Base-by-base conservation (phyloP, 2,329 filamentous ascomycete species). In the Shiraia sp. region DNA sequence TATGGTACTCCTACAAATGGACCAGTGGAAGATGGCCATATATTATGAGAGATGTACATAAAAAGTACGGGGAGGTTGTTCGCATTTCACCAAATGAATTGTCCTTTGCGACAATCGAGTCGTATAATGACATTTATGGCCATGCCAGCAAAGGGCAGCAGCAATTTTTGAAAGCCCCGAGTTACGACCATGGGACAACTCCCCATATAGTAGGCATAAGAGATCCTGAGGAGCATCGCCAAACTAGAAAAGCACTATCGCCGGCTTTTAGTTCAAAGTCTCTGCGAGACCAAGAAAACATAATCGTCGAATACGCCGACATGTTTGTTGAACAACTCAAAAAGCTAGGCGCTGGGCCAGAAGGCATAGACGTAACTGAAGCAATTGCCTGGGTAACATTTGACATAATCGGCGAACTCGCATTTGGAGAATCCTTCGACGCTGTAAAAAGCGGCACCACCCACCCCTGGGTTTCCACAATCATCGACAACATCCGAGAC, bases 351-450 rank as follows among this genome's bases (percentile, higher is more conserved):
- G 28, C n/a, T 1, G 13, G 16, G 3, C 30, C 26, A 3, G 10
- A 23, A 7, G 36, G 30, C 13, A 33, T 41, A 3, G 40, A 53
- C 29, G 45, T 51, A 6, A 8, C 23, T 1, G 12, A 47, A 34
- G 47, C 42, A 34, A 49, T 42, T 24, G 51, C 55, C 32, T 47
- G 32, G 39, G 31, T 36, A 1, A 50, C 48, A 2, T 56, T 58
- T 17, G 50, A 58, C 31, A 36, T 58, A n/a, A 50, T 55, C 43
- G 74, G 72, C 10, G 73, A 75, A 50, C 66, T 80, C 19, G 74
- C 77, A 0, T 80, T 80, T 51, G 77, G 77, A 0, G 70, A 75
- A 4, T 70, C 74, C 0, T 79, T 59, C 22, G 34, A 45, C 22
- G 48, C 48, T 25, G 29, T 57, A 14, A 33, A 38, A 26, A 36